A percentile compares a stretch with the other conserved stretches of the same genome.
phyloP scores from a whole-genome alignment of 108 stramenopile species.

The Nitzschia sp. region DNA sequence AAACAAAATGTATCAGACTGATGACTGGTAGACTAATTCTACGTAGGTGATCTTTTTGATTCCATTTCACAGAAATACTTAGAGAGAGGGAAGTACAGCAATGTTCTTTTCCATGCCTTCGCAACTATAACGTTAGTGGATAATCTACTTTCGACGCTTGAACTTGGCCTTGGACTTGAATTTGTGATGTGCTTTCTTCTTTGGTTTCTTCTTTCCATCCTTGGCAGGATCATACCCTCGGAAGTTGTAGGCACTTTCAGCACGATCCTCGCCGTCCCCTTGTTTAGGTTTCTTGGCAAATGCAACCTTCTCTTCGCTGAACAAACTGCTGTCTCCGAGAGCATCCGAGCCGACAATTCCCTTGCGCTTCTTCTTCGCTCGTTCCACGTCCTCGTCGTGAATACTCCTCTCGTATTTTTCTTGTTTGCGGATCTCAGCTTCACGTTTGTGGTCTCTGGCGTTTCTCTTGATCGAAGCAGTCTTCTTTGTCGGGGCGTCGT shows the following conservation, averaged over 20 bases:
- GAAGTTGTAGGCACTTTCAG: slow-evolving; percentile 59
- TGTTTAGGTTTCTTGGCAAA: slow-evolving; percentile 55
- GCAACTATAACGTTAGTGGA: not conserved
- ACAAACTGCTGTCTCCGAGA: slow-evolving; percentile 72
- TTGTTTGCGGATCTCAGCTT: slow-evolving; percentile 26
- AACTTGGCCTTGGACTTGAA: slow-evolving; percentile 80
- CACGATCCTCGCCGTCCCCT: slow-evolving; percentile 37
- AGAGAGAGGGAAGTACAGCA: no score
- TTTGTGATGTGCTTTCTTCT: slow-evolving; percentile 57
- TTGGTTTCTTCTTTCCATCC: slow-evolving; percentile 47
- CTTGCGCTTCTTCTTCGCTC: slow-evolving; percentile 49
- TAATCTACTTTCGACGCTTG: slow-evolving; percentile 45
- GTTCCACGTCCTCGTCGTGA: slow-evolving; percentile 43
- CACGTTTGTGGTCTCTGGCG: slow-evolving; percentile 29
- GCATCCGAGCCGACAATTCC: slow-evolving; percentile 50
- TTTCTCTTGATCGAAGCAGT: slow-evolving; percentile 21
- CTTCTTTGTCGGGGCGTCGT: slow-evolving; percentile 40
- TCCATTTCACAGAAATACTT: no score
- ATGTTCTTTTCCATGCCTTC: no score
- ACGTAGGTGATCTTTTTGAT: no score
- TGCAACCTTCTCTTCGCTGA: slow-evolving; percentile 69
- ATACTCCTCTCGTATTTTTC: slow-evolving; percentile 30
- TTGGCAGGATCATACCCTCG: slow-evolving; percentile 57
- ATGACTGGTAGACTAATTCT: slow-evolving; percentile 1
- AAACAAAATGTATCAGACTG: not conserved